phyloP scores from a whole-genome alignment of 2,329 filamentous ascomycete genomes.

The Aspergillus fischeri region DNA sequence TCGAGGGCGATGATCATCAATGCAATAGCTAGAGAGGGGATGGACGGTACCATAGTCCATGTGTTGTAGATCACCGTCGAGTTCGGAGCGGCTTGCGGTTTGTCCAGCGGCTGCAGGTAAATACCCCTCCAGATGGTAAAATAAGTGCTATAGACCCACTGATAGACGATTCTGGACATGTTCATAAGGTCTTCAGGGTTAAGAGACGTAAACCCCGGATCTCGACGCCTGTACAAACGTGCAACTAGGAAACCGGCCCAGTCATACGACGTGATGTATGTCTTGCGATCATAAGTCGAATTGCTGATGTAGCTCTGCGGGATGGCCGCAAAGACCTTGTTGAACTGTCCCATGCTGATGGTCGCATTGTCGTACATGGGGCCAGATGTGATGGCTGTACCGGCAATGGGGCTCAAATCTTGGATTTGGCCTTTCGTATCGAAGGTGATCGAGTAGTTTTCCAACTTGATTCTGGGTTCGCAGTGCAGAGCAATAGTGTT shows the following conservation, averaged over 20 bases:
- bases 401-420: slow-evolving; percentile 9
- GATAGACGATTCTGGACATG: slow-evolving; percentile 28
- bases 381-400: slow-evolving; percentile 20
- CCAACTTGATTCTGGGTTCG: slow-evolving; percentile 22
- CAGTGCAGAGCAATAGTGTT: slow-evolving; percentile 33
- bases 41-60: slow-evolving; percentile 29
- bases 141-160: slow-evolving; percentile 35
- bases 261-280: slow-evolving; percentile 29
- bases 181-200: slow-evolving; percentile 18
- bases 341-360: slow-evolving; percentile 31
- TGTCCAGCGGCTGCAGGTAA: slow-evolving; percentile 25
- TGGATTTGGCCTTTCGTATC: slow-evolving; percentile 28
- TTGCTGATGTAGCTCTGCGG: slow-evolving; percentile 29
- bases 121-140: slow-evolving; percentile 32
- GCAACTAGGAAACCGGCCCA: slow-evolving; percentile 34
- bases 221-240: slow-evolving; percentile 26
- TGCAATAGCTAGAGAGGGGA: slow-evolving; percentile 24
- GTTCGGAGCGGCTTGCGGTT: slow-evolving; percentile 18
- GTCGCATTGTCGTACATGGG: slow-evolving; percentile 32
- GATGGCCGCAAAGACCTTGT: slow-evolving; percentile 33
- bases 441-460: slow-evolving; percentile 24
- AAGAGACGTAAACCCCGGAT: slow-evolving; percentile 21
- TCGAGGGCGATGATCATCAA: slow-evolving; percentile 29
- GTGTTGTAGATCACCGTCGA: slow-evolving; percentile 26
- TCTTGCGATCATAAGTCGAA: slow-evolving; percentile 10